Evolutionary conservation across 1,284 basidiomycete genomes (phyloP), one percentile per base, ranked within the genome.

Genomic region (Gomphus bonarii): DNA sequence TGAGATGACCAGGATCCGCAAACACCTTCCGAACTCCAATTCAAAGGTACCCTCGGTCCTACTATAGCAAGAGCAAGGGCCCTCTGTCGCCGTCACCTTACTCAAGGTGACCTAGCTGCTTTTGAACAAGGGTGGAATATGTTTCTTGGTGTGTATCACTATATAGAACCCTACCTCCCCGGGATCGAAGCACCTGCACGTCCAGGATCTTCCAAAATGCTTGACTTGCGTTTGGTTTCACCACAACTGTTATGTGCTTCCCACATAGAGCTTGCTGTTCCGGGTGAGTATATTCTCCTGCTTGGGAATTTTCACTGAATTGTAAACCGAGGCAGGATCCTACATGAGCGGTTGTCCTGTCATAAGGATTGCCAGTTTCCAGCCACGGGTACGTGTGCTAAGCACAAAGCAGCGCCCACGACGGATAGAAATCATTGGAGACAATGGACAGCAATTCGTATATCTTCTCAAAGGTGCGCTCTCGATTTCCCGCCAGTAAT

Each of bases 81-180:
- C 55, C 78, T 77, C 59, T 77, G 79, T 55, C 64, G 75, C 28
- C 67, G 77, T 3, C 82, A 77, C 71, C 70, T 73, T 30, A 68
- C 75, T 54, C 73, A 75, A 60, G 76, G 76, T 46, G 79, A 83
- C 61, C 69, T 70, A 47, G 72, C 70, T 59, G 80, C 82, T 60
- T 72, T 83, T 58, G 81, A 82, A 61, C 76, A 80, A 65, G 81
- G 80, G 1, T 83, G 81, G 81, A 78, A 82, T 61, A 73, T 82
- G 8, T 83, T 82, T 69, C 50, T 44, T 4, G 59, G 74, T 70
- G 73, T 81, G 31, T 82, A 82, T 72, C 75, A 79, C 64, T 75
- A 79, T 59, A 74, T 83, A 50, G 73, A 78, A 47, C 79, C 80
- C 65, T 77, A 77, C 63, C 69, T 82, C 51, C 76, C 78, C 46